Conservation (phyloP, 169 alveolate genomes). For the Cryptosporidium ubiquitum region DNA sequence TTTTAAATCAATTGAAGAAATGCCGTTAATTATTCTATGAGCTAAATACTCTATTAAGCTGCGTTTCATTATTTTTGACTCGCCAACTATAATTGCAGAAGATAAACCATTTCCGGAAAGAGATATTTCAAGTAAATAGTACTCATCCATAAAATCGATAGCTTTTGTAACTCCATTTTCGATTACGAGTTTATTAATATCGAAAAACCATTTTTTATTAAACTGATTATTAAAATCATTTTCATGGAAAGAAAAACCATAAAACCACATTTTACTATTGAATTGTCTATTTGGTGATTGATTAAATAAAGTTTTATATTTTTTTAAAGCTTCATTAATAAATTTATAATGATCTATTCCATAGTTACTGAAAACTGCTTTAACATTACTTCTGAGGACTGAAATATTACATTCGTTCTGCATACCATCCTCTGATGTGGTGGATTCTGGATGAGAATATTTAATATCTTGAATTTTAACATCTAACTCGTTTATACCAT, state of each 20-base stretch:
- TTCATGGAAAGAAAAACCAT: background rate
- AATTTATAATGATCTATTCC: background rate
- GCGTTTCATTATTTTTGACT: background rate
- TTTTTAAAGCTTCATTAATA: background rate
- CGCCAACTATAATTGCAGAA: constrained; percentile 35
- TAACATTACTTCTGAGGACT: background rate
- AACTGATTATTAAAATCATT: background rate
- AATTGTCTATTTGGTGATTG: background rate
- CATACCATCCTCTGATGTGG: background rate
- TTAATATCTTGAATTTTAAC: background rate
- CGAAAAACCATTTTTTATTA: constrained; percentile 2
- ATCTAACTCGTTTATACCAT: background rate
- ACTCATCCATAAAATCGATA: constrained; percentile 12
- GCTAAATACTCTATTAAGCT: constrained; percentile 10
- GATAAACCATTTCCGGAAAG: constrained; percentile 11
- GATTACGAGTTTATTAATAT: background rate
- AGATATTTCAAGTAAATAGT: constrained; percentile 3
- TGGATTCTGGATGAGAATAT: background rate
- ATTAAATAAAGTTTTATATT: background rate
- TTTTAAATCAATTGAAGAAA: background rate
- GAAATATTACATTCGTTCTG: background rate
- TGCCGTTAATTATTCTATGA: constrained; percentile 3
- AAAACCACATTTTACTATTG: background rate
- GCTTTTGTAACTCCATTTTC: background rate
- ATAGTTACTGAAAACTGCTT: background rate